Evolutionary conservation across 305 asterid species (phyloP).

Genomic region (Solanum aculeatissimum): DNA sequence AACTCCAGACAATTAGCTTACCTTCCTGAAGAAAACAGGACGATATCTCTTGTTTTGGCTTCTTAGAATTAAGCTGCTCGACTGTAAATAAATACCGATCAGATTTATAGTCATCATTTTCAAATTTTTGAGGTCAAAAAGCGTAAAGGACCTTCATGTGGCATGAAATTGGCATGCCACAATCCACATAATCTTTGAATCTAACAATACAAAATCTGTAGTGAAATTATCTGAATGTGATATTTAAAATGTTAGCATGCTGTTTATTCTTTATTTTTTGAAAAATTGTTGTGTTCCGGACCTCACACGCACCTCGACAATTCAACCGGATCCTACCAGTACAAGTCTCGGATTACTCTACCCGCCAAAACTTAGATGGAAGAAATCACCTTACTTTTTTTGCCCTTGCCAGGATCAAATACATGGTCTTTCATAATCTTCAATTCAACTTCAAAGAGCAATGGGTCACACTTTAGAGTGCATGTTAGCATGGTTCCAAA

Average conservation of each 20-base stretch:
- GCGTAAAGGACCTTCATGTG: background rate
- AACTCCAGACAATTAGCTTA: constrained; percentile 13
- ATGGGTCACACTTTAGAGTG: background rate
- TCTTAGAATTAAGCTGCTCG: constrained; percentile 64
- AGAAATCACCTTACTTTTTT: background rate
- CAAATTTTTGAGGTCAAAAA: background rate
- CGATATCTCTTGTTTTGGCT: constrained; percentile 67
- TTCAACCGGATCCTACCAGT: background rate
- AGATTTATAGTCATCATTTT: background rate
- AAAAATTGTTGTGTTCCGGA: background rate
- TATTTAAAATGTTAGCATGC: background rate
- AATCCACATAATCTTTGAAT: background rate
- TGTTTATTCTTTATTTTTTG: background rate
- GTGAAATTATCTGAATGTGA: background rate
- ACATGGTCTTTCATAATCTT: background rate
- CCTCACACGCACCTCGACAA: background rate
- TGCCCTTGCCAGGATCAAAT: background rate
- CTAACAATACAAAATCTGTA: background rate
- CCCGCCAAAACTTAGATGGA: background rate
- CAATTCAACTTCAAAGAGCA: background rate
- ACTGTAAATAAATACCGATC: constrained; percentile 30
- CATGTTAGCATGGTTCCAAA: background rate
- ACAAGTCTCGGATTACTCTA: background rate
- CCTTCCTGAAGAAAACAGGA: constrained; percentile 91
- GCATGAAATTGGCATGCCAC: background rate